Conservation (phyloP, 768 basidiomycete species). For the Candolleomyces aberdarensis region DNA sequence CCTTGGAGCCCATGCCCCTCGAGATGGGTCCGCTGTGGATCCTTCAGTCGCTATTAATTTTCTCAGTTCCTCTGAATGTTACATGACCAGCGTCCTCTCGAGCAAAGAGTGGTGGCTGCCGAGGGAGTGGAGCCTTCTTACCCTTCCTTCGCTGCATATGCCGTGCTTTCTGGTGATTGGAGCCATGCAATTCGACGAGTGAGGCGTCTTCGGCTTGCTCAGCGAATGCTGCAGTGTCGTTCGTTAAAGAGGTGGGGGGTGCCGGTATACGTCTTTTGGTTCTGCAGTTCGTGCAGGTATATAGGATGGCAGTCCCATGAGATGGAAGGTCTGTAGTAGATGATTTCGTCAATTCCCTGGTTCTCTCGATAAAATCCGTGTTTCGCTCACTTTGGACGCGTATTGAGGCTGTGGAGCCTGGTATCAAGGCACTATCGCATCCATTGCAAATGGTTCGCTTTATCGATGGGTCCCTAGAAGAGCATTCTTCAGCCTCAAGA, state of each 20-base stretch:
- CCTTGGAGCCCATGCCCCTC: too few relatives aligned
- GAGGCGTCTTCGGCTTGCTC: background rate
- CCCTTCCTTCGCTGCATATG: background rate
- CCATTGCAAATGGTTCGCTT: constrained; percentile 77
- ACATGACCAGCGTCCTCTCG: constrained; percentile 59
- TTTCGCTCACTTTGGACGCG: constrained; percentile 57
- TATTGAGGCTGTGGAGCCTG: constrained; percentile 63
- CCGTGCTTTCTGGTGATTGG: background rate
- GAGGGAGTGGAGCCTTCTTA: constrained; percentile 27
- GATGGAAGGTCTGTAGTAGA: constrained; percentile 29
- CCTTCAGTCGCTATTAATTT: constrained; percentile 3
- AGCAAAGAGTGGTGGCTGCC: constrained; percentile 58
- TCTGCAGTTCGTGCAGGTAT: constrained; percentile 60
- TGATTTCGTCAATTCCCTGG: background rate
- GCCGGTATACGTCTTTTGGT: constrained; percentile 64
- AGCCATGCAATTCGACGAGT: background rate
- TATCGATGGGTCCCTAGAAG: constrained; percentile 72
- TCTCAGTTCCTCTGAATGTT: constrained; percentile 61
- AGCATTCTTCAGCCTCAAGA: background rate
- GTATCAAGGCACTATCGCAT: constrained; percentile 62
- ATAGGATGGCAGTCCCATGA: constrained; percentile 55
- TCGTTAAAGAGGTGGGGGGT: constrained; percentile 27
- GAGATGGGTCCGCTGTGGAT: too few relatives aligned
- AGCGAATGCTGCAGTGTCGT: background rate
- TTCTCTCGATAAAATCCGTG: background rate